Evolutionary conservation across 1,284 basidiomycete species (phyloP).

Genomic region (Irpex rosettiformis): DNA sequence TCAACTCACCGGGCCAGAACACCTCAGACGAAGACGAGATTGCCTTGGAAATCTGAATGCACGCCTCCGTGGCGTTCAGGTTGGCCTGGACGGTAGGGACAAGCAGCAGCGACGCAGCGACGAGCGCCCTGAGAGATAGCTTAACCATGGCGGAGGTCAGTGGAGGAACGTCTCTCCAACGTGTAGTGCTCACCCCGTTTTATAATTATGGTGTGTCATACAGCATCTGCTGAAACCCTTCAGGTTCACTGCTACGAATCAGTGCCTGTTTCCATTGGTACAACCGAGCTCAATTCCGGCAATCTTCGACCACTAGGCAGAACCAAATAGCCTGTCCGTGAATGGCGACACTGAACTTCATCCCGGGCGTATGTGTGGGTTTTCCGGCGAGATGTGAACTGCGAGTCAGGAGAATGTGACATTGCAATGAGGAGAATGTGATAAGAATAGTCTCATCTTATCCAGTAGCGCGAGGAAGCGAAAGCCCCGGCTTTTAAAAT

Average conservation of each 20-base stretch:
- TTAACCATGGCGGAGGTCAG: not conserved
- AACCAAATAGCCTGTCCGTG: too few species aligned
- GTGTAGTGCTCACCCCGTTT: not conserved
- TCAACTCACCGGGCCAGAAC: constrained; percentile 29
- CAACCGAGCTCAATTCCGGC: not conserved
- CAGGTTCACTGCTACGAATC: not conserved
- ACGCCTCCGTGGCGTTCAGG: constrained; percentile 8
- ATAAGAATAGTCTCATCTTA: not conserved
- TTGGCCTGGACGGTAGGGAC: not conserved
- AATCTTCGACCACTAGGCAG: not conserved
- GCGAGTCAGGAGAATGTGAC: not conserved
- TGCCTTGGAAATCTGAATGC: constrained; percentile 19
- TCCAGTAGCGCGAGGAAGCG: not conserved
- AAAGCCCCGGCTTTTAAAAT: not conserved
- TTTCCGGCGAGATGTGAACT: too few species aligned
- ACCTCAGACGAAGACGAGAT: constrained; percentile 30
- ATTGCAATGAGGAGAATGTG: not conserved
- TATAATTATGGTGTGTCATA: too few species aligned
- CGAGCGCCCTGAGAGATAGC: not conserved
- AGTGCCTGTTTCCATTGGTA: not conserved
- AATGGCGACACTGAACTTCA: too few species aligned
- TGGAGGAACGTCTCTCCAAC: not conserved
- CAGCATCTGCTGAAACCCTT: too few species aligned
- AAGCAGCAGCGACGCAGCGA: not conserved
- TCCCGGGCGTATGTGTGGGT: too few species aligned